phyloP scores from a whole-genome alignment of 1,284 basidiomycete genomes.

The Cerioporus squamosus region DNA sequence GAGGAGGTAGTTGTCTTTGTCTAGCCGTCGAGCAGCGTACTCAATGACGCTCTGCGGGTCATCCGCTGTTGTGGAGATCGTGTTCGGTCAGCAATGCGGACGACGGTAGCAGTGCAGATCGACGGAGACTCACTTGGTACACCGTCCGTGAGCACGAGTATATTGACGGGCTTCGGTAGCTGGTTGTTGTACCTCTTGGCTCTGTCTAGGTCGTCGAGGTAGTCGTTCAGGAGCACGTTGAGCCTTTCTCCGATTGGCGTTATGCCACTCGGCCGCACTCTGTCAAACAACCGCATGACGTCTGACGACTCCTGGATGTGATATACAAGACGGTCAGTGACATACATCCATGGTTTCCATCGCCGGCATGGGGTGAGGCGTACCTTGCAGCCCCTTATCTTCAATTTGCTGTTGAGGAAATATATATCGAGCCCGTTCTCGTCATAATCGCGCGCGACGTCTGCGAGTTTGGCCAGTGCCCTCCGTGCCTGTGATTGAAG shows the following conservation, averaged over 20 bases:
- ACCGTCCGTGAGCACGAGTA: constrained; percentile 68
- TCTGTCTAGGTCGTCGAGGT: constrained; percentile 48
- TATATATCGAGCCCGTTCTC: constrained; percentile 53
- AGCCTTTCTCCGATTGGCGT: constrained; percentile 57
- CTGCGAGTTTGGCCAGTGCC: constrained; percentile 47
- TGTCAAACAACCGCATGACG: constrained; percentile 47
- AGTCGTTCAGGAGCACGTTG: constrained; percentile 48
- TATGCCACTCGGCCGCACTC: constrained; percentile 45
- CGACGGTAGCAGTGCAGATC: neutral
- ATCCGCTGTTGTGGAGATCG: constrained; percentile 43
- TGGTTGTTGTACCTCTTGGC: constrained; percentile 35
- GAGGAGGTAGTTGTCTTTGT: constrained; percentile 52
- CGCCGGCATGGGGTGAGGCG: no score
- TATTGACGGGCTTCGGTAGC: constrained; percentile 57
- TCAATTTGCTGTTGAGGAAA: constrained; percentile 45
- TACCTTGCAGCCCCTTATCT: constrained; percentile 24
- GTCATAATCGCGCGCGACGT: constrained; percentile 48
- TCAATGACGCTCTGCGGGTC: constrained; percentile 54
- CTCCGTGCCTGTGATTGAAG: constrained; percentile 40
- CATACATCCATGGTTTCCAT: neutral
- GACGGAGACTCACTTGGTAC: constrained; percentile 47
- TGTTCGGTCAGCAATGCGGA: neutral
- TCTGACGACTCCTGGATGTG: constrained; percentile 18
- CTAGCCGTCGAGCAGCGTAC: constrained; percentile 50
- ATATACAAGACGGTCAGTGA: neutral